Evolutionary conservation across 2,329 filamentous ascomycete species (phyloP).

Genomic region (Canariomyces notabilis): DNA sequence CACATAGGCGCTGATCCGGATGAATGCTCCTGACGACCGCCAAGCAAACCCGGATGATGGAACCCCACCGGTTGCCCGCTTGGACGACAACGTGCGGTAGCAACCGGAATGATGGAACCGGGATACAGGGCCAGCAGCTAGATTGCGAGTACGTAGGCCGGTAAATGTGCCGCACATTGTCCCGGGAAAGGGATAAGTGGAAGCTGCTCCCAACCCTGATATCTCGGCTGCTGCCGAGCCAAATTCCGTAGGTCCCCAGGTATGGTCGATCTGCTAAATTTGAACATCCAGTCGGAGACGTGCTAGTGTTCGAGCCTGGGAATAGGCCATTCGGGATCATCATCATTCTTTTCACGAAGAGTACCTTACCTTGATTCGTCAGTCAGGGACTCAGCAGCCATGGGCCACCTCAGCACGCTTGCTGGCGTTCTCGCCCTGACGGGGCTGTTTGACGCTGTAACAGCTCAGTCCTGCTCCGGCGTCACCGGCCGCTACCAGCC

Average conservation of each 20-base stretch:
- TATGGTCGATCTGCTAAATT: too few species aligned
- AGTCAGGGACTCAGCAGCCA: not conserved
- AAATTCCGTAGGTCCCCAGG: too few species aligned
- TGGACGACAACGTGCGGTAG: not conserved
- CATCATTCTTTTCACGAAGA: too few species aligned
- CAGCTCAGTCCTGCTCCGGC: conserved; percentile 13
- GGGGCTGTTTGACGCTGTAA: conserved; percentile 5
- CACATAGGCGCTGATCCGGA: conserved; percentile 1
- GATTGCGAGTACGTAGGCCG: not conserved
- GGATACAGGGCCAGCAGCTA: not conserved
- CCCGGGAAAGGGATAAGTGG: not conserved
- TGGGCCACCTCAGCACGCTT: conserved; percentile 6
- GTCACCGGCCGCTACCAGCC: conserved; percentile 20
- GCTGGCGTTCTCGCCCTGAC: conserved; percentile 4
- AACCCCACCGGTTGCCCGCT: conserved; percentile 3
- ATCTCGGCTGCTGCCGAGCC: conserved; percentile 1
- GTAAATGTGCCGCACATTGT: not conserved
- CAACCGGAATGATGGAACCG: not conserved
- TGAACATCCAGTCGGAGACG: too few species aligned
- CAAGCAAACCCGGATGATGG: conserved; percentile 2
- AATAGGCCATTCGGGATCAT: too few species aligned
- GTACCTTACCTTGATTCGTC: too few species aligned
- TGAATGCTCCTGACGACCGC: conserved; percentile 7
- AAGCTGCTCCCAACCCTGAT: not conserved
- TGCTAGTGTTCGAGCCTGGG: too few species aligned